A percentile compares a stretch with the other conserved stretches of the same genome.
phyloP scores from a whole-genome alignment of 257 asterid species.

The Lantana camara region DNA sequence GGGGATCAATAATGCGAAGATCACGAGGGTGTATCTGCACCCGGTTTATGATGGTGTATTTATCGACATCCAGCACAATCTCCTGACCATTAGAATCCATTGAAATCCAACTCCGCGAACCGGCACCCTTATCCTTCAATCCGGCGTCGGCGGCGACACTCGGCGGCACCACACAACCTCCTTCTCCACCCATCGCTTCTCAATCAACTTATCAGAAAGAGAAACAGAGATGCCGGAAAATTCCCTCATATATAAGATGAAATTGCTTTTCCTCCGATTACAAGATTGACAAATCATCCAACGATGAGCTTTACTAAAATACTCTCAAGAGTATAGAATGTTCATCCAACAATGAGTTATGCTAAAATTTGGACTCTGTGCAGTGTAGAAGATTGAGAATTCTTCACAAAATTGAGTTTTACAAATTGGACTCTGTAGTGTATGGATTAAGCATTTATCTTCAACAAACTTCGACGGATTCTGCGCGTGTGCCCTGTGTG shows the following conservation, averaged over 20 bases:
- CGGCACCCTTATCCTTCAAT: slow-evolving; percentile 62
- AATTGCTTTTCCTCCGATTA: neutral
- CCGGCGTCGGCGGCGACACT: slow-evolving; percentile 53
- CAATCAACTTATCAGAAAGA: too few species aligned
- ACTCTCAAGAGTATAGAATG: too few species aligned
- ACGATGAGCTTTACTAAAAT: too few species aligned
- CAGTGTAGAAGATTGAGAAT: too few species aligned
- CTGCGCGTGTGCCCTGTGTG: too few species aligned
- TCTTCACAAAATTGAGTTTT: too few species aligned
- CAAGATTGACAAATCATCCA: neutral
- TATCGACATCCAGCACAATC: slow-evolving; percentile 62
- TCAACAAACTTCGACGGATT: too few species aligned
- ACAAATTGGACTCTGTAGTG: too few species aligned
- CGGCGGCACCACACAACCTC: slow-evolving; percentile 63
- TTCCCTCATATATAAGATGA: neutral
- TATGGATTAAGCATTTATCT: too few species aligned
- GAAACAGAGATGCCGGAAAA: slow-evolving; percentile 3
- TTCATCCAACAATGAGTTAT: too few species aligned
- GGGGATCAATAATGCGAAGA: slow-evolving; percentile 87
- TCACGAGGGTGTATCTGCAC: slow-evolving; percentile 92
- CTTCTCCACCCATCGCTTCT: slow-evolving; percentile 68
- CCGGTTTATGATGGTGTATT: slow-evolving; percentile 86
- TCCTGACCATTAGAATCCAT: slow-evolving; percentile 69
- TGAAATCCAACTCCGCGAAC: slow-evolving; percentile 73
- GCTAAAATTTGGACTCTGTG: too few species aligned